Conservation (phyloP, 164 flowering plant species). For the Vitis cinerea region DNA sequence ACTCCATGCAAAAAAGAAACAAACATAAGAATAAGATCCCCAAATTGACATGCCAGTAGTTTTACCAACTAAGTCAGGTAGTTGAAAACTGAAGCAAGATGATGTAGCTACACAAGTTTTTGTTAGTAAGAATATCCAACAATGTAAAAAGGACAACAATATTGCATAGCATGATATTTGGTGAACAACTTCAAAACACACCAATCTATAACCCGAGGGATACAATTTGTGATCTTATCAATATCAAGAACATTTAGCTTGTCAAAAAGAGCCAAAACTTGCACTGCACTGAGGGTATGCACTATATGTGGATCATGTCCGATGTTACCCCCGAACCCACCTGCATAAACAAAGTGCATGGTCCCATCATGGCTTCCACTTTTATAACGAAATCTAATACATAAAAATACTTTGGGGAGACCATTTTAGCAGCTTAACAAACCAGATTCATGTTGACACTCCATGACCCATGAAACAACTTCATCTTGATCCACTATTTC, state of each 20-base stretch:
- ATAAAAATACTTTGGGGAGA: too few species aligned
- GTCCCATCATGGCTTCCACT: not conserved
- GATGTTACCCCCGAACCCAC: constrained; percentile 89
- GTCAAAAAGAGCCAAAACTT: constrained; percentile 78
- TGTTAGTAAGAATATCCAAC: too few species aligned
- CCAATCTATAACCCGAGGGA: constrained; percentile 40
- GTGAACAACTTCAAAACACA: not conserved
- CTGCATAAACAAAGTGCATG: constrained; percentile 32
- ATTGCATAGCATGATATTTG: too few species aligned
- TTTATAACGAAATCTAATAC: not conserved
- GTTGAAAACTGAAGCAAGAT: too few species aligned
- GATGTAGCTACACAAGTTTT: too few species aligned
- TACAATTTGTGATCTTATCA: constrained; percentile 71
- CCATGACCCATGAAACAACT: constrained; percentile 80
- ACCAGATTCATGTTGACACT: constrained; percentile 90
- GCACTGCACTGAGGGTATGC: constrained; percentile 85
- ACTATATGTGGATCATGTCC: constrained; percentile 90
- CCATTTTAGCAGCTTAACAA: constrained; percentile 10
- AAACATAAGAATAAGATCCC: too few species aligned
- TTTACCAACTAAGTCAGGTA: too few species aligned
- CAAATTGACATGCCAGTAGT: too few species aligned
- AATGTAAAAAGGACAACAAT: too few species aligned
- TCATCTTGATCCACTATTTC: constrained; percentile 57
- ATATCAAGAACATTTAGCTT: constrained; percentile 71
- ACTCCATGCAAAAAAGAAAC: too few species aligned